A percentile compares a stretch with the other conserved stretches of the same genome.
These are phyloP conservation scores for Chrysosporium keratinophilum DNA, from an alignment of 2,329 filamentous ascomycete species.

Conservation along the genomic window DNA sequence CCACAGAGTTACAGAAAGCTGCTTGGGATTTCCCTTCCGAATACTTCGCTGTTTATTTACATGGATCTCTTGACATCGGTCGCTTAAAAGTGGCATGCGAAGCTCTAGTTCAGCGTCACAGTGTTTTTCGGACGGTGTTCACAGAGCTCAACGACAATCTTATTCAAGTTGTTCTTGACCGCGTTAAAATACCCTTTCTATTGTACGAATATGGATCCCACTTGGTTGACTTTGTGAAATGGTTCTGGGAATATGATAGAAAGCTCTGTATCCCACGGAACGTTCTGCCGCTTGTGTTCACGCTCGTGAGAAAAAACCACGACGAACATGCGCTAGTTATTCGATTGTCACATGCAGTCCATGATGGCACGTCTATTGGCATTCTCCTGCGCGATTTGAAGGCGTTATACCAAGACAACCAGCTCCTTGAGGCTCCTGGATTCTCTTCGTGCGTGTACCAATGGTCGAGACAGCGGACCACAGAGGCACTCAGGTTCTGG, in stretches of 20 bases:
- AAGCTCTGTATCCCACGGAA: not conserved
- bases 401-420: constrained; percentile 32
- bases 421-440: constrained; percentile 19
- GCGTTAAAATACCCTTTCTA: not conserved
- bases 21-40: no score
- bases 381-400: constrained; percentile 46
- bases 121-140: constrained; percentile 10
- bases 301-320: not conserved
- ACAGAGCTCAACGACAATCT: not conserved
- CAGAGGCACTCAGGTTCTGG: constrained; percentile 46
- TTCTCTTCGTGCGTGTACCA: constrained; percentile 22
- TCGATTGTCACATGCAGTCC: constrained; percentile 53
- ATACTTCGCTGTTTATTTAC: no score
- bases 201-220: not conserved
- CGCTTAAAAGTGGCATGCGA: not conserved
- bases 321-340: constrained; percentile 41
- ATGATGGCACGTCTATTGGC: constrained; percentile 52
- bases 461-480: not conserved
- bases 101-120: not conserved
- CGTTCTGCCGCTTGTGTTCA: not conserved
- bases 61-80: not conserved
- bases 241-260: not conserved
- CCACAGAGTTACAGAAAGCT: no score
- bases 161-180: constrained; percentile 4
- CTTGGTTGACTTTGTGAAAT: not conserved